Base-by-base conservation (phyloP, 371 early-diverging fungal genomes). In the Syncephalastrum contaminatum region DNA sequence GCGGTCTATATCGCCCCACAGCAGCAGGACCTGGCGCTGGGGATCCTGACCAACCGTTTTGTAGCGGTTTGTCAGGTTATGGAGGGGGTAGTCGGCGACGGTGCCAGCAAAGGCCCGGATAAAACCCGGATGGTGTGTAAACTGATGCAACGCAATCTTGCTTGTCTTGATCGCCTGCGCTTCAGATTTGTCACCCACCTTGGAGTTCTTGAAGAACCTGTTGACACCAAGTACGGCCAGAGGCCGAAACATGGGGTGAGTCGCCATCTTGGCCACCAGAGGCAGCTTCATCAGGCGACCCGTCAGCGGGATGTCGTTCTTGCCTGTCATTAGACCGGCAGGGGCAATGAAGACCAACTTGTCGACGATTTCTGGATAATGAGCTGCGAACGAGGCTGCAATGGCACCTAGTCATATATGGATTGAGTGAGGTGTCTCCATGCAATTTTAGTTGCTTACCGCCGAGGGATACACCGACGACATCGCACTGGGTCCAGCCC, bases 391-490 rank as follows among this genome's bases (percentile, higher is more conserved):
- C 3, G 75, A 69, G 6, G 77, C 67, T 4, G 80, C 73, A 53
- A 85, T 79, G 45, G 69, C 82, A 15, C 79, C 64, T 63, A 48
- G 4, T n/a, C 14, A 27, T 49, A 4, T 12, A 12, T 10, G 19
- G 7, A 13, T 30, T 43, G 13, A 4, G 6, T 13, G 22, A 10
- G 39, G 4, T 30, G 36, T 30, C 0, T 1, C 36, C 10, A 0
- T 2, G 2, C 12, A 8, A 8, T 30, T 30, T 2, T 8, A 43
- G 14, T 2, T 8, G 16, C 43, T 46, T 57, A 65, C 77, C 86
- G 27, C 86, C 86, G 4, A 83, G 50, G 4, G 79, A 77, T 14
- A 73, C 60, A 16, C 83, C 86, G 21, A 83, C 62, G 0, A 85
- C 58, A 54, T 71, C 62, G 0, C 67, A 41, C 14, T 58, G 59